These are phyloP conservation scores for Aureobasidium sp. DNA, from an alignment of 2,329 filamentous ascomycete species.

Conservation along the genomic window DNA sequence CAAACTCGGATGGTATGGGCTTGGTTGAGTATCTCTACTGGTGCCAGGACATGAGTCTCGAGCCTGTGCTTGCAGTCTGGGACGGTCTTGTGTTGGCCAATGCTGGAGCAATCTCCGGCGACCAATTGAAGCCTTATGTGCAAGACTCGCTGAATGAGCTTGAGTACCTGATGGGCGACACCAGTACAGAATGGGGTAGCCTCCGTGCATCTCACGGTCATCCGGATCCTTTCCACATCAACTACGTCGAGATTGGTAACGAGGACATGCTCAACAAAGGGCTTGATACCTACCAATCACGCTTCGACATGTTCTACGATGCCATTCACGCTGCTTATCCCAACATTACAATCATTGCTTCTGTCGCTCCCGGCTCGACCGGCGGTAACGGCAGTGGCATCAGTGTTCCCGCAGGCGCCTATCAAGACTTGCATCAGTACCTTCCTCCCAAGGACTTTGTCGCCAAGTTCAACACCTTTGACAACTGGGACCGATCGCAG, in stretches of 20 bases:
- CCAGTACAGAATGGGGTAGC: constrained; percentile 49
- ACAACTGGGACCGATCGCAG: constrained; percentile 42
- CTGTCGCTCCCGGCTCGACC: constrained; percentile 28
- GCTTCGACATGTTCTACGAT: constrained; percentile 54
- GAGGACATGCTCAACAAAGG: constrained; percentile 56
- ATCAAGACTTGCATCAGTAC: constrained; percentile 29
- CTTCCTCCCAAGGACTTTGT: constrained; percentile 25
- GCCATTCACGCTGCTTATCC: constrained; percentile 52
- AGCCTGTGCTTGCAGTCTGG: constrained; percentile 44
- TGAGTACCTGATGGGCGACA: constrained; percentile 54
- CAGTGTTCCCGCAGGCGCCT: constrained; percentile 20
- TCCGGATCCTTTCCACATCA: constrained; percentile 53
- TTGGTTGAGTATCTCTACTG: constrained; percentile 53
- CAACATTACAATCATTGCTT: constrained; percentile 50
- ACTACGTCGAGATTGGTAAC: constrained; percentile 61
- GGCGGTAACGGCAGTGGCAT: constrained; percentile 19
- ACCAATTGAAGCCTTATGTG: constrained; percentile 48
- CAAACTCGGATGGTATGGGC: constrained; percentile 56
- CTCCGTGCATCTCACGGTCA: constrained; percentile 54
- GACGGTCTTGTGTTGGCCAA: constrained; percentile 33
- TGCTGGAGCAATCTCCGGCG: constrained; percentile 39
- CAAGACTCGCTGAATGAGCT: constrained; percentile 56
- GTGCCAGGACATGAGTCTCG: constrained; percentile 49
- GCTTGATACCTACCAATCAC: constrained; percentile 34
- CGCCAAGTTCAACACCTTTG: constrained; percentile 34